Conservation (phyloP, 768 basidiomycete genomes). For the Leccinum aurantiacum region DNA sequence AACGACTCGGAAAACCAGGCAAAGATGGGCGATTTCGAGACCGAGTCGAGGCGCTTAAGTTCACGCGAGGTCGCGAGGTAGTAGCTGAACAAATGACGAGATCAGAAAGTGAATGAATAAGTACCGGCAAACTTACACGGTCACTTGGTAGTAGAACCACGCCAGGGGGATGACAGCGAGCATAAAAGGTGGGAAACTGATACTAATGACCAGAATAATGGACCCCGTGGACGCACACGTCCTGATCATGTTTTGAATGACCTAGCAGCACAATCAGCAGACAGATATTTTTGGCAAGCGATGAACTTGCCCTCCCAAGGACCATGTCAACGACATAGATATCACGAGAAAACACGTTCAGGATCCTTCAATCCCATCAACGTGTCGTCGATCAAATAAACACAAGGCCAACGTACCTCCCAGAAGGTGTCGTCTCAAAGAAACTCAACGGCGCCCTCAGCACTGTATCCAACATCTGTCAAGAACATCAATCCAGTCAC, state of each 20-base stretch:
- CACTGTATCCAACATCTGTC: slow-evolving; percentile 76
- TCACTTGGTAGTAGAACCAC: slow-evolving; percentile 79
- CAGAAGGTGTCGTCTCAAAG: slow-evolving; percentile 88
- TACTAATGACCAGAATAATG: slow-evolving; percentile 71
- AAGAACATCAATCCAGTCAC: not conserved
- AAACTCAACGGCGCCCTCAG: slow-evolving; percentile 83
- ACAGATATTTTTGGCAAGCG: fast-evolving
- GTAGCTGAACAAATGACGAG: slow-evolving; percentile 49
- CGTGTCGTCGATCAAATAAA: not conserved
- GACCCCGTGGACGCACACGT: slow-evolving; percentile 59
- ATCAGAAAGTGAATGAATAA: not conserved
- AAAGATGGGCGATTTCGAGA: slow-evolving; percentile 89
- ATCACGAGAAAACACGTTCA: slow-evolving; percentile 92
- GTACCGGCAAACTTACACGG: slow-evolving; percentile 52
- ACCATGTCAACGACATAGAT: slow-evolving; percentile 84
- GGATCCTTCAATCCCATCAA: slow-evolving; percentile 47
- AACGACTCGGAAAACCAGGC: slow-evolving; percentile 82
- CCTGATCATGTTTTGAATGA: slow-evolving; percentile 69
- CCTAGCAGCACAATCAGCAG: slow-evolving; percentile 22
- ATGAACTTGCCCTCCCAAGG: slow-evolving; percentile 54
- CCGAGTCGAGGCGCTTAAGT: slow-evolving; percentile 84
- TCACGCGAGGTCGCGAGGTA: slow-evolving; percentile 86
- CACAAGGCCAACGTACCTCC: slow-evolving; percentile 48
- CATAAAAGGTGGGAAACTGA: slow-evolving; percentile 81
- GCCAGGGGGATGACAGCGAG: slow-evolving; percentile 71